Conservation (phyloP, 1,284 basidiomycete genomes). For the Marasmius sp. region DNA sequence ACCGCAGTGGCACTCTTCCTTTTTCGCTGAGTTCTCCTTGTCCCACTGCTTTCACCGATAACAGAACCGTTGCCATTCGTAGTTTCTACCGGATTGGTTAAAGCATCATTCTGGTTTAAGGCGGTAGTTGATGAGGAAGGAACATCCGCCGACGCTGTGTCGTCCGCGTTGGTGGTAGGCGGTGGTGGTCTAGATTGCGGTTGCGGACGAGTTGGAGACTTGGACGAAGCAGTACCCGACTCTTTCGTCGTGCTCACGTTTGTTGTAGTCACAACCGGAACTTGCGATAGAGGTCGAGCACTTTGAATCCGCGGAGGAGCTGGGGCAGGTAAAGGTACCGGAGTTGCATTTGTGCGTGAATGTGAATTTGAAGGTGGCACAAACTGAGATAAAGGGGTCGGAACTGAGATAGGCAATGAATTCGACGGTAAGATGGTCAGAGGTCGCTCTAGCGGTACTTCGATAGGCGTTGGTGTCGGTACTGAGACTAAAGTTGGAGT, state of each 20-base stretch:
- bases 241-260: too few relatives aligned
- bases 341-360: background rate
- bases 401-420: background rate
- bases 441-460: background rate
- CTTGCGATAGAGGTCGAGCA: too few relatives aligned
- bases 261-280: too few relatives aligned
- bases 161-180: background rate
- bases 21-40: conserved; percentile 15
- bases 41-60: background rate
- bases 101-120: background rate
- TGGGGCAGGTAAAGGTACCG: background rate
- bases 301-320: too few relatives aligned
- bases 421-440: background rate
- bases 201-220: background rate
- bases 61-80: background rate
- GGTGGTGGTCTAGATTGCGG: background rate
- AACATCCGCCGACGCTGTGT: background rate
- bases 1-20: conserved; percentile 15
- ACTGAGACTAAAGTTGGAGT: background rate
- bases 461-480: background rate
- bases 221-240: background rate
- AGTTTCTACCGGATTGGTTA: background rate
- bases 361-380: background rate
- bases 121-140: background rate
- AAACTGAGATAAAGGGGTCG: background rate